Base-by-base conservation (phyloP, 805 yeast species). In the Helenozyma rhizophorensis region DNA sequence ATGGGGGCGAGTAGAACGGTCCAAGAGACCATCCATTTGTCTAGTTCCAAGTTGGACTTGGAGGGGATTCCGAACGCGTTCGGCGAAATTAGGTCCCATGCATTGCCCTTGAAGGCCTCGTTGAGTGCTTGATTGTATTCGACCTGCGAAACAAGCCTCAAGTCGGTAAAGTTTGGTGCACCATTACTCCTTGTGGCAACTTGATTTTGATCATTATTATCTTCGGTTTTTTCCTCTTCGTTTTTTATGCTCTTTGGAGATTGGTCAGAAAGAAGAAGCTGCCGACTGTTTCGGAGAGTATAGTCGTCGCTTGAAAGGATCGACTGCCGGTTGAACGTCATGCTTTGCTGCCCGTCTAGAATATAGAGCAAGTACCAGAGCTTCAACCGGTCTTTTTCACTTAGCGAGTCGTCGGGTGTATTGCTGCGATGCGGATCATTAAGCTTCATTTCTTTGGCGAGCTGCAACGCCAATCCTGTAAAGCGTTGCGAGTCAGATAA, bases 11-110 rank as follows among this genome's bases (percentile, higher is more conserved):
- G 56, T 25, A 80, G 54, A 9, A 81, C 83, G 0, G 88, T 78
- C 88, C 88, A 80, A 14, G 80, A 79, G 4, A 80, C 84, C 85
- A 80, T 80, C 88, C 88, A 80, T 53, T 73, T 78, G 48, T 80
- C 88, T 23, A 80, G 56, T 37, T 79, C 84, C 36, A 80, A 54
- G 48, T 80, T 80, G 6, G 79, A 70, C 43, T 72, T 74, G 50
- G 83, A 80, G 0, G 86, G 86, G 8, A 80, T 65, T 0, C 88
- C 88, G 51, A 80, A 74, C 1, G 74, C 60, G 2, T 77, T 61
- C 0, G 86, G 86, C 0, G 74, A 62, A 24, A 80, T 53, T 14
- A 77, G 51, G 34, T 72, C 78, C 83, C 83, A 76, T 0, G 80
- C 78, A 40, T 72, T 65, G 2, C 79, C 80, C 31, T 56, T 62